Percentiles rank a stretch among this genome's conserved stretches.
phyloP scores from a whole-genome alignment of 2,329 filamentous ascomycete species.

The Apiospora sp. region DNA sequence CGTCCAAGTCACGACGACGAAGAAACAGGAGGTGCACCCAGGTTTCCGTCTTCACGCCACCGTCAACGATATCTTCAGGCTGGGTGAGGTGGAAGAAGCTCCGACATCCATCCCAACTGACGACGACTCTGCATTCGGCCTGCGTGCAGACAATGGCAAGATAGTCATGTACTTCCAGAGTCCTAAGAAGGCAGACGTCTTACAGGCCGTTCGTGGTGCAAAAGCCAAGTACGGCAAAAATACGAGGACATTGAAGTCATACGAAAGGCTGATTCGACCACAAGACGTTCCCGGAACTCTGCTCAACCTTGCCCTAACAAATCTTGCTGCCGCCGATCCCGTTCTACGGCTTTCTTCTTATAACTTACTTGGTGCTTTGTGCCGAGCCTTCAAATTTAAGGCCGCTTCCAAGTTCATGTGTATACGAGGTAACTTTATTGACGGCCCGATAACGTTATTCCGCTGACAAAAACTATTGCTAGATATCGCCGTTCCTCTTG shows the following conservation, averaged over 20 bases:
- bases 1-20: constrained; percentile 73
- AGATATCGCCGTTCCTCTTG: constrained; percentile 70
- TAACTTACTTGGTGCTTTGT: constrained; percentile 72
- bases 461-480: constrained; percentile 31
- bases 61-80: constrained; percentile 74
- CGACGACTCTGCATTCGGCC: constrained; percentile 72
- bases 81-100: constrained; percentile 73
- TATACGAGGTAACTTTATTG: constrained; percentile 59
- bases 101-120: constrained; percentile 70
- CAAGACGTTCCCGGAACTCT: constrained; percentile 76
- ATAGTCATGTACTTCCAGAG: constrained; percentile 78
- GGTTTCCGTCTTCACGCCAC: constrained; percentile 68
- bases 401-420: constrained; percentile 68
- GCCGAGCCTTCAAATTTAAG: constrained; percentile 72
- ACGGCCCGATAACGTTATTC: constrained; percentile 18
- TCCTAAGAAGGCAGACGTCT: constrained; percentile 67
- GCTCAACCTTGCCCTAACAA: constrained; percentile 72
- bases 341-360: constrained; percentile 70
- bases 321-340: constrained; percentile 69
- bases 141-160: constrained; percentile 73
- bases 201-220: constrained; percentile 68
- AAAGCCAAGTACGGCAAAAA: constrained; percentile 73
- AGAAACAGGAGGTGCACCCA: constrained; percentile 73
- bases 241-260: constrained; percentile 64
- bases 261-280: constrained; percentile 71